These are phyloP conservation scores for Phytopythium delawarense DNA, from an alignment of 352 stramenopile species.

Conservation along the genomic window DNA sequence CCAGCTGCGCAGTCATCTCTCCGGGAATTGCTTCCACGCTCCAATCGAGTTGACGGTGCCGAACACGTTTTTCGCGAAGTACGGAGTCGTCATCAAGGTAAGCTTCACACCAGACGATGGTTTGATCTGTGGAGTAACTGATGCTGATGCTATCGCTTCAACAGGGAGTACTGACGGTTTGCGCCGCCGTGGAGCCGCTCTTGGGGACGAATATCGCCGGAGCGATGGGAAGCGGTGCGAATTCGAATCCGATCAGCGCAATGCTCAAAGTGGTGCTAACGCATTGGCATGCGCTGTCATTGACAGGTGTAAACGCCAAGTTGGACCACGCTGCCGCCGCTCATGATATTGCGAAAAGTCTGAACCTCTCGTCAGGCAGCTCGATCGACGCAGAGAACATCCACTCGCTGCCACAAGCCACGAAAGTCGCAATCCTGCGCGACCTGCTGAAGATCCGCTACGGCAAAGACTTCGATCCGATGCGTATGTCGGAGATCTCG, in stretches of 20 bases:
- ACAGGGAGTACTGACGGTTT: not conserved
- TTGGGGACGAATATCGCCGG: not conserved
- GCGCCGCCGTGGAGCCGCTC: not conserved
- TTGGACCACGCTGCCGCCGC: not conserved
- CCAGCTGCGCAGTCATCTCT: conserved; percentile 20
- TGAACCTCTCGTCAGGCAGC: not conserved
- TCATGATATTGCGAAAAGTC: not conserved
- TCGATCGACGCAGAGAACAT: not conserved
- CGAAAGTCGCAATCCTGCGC: not conserved
- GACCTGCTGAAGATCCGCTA: not conserved
- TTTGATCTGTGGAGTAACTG: no score
- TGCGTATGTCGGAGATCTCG: not conserved
- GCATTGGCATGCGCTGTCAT: not conserved
- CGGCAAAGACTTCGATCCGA: not conserved
- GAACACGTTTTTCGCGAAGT: conserved; percentile 11
- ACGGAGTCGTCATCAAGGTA: conserved; percentile 6
- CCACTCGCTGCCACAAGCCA: not conserved
- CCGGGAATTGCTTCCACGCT: conserved; percentile 17
- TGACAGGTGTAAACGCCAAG: not conserved
- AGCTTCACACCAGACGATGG: not conserved
- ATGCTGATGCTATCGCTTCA: not conserved
- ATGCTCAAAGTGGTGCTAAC: no score
- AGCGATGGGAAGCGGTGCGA: not conserved
- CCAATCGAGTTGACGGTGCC: conserved; percentile 17
- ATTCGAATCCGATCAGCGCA: no score